Base-by-base conservation (phyloP, 495 filamentous ascomycete species). In the Penicillium odoratum region DNA sequence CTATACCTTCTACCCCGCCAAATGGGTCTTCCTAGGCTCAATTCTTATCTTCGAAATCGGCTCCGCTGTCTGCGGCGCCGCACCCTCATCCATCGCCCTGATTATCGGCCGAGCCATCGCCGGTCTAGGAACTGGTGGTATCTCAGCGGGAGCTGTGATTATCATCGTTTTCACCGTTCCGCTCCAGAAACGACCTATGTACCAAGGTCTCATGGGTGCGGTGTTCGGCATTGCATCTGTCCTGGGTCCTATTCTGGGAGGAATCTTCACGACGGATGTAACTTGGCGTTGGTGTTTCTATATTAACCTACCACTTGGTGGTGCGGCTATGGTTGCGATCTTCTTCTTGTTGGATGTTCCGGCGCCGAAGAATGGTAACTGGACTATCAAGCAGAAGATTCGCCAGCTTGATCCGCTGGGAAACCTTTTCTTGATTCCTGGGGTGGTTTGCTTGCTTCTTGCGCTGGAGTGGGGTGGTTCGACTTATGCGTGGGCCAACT, bases 61-160 rank as follows among this genome's bases (percentile, higher is more conserved):
- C 0, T 88, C 85, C 8, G 79, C 77, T 9, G 74, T 88, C 34
- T 88, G 86, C 60, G 86, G 82, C 51, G 81, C 78, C 9, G 84
- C 85, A 11, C 84, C 84, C 1, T 81, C 59, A 34, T 85, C 83
- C 30, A 69, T 68, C 29, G 76, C 81, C 11, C 80, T 88, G 55
- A 88, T 89, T 48, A 61, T 85, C 50, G 85, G 86, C 31, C 78
- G 86, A 29, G 83, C 83, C 10, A 74, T 87, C 30, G 78, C 82
- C n/a, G 86, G 86, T 21, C 30, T 82, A 40, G 85, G 50, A 10
- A 45, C 53, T 0, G 58, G 53, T 5, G 51, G 58, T 51, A 60
- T 82, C 18, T 78, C 79, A 42, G 77, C 74, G 0, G 81, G 82
- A 21, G 68, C 67, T 25, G 76, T 81, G 55, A 57, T 84, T 33